phyloP scores from a whole-genome alignment of 208 protist species.

The Angomonas deanei region DNA sequence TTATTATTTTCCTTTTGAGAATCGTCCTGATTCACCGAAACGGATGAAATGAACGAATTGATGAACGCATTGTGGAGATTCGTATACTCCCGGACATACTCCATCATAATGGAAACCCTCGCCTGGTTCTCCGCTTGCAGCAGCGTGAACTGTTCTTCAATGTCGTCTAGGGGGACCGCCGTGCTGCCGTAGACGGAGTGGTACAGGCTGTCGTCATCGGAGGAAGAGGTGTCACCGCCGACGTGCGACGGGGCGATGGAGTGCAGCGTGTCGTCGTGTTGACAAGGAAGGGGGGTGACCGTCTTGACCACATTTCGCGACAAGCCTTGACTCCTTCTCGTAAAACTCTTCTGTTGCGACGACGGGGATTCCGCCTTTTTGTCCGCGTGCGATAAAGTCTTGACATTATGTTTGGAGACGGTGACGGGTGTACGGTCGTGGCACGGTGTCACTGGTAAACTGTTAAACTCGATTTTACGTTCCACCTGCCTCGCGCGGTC shows the following conservation, averaged over 20 bases:
- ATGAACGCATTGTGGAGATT: not conserved
- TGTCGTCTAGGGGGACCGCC: not conserved
- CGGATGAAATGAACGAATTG: not conserved
- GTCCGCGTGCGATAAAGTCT: no score
- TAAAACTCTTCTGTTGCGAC: no score
- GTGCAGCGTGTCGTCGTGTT: conserved; percentile 7
- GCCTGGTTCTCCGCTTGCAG: not conserved
- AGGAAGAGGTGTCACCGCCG: conserved; percentile 21
- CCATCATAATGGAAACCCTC: not conserved
- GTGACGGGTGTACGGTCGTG: no score
- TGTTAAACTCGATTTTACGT: not conserved
- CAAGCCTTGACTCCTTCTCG: no score
- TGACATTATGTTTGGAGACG: no score
- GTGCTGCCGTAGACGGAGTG: conserved; percentile 7
- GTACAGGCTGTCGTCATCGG: conserved; percentile 27
- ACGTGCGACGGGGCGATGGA: conserved; percentile 15
- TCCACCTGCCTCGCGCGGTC: not conserved
- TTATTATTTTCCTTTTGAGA: not conserved
- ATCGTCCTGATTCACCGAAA: not conserved
- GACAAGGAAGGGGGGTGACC: not conserved
- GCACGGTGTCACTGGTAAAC: not conserved
- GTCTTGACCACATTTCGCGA: no score
- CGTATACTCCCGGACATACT: not conserved
- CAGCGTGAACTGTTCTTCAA: not conserved
- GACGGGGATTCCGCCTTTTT: no score